Evolutionary conservation across 805 yeast genomes (phyloP).

Genomic region (Sugiyamaella floridensis): DNA sequence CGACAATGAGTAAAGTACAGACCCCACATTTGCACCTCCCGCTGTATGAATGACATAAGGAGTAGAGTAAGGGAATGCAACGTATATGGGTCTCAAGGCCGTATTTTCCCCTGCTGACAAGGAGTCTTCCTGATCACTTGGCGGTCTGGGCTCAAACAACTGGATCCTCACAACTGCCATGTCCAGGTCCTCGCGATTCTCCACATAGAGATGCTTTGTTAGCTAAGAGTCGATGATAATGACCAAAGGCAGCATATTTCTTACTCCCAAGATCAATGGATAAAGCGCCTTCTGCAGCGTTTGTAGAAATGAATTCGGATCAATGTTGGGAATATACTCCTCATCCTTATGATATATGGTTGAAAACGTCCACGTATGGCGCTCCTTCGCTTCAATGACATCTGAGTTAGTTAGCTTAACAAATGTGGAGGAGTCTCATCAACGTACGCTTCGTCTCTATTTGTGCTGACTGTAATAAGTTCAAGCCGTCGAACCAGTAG

Average conservation of each 20-base stretch:
- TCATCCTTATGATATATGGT: conserved; percentile 18
- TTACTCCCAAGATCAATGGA: conserved; percentile 18
- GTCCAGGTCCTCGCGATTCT: conserved; percentile 58
- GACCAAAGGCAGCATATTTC: background rate
- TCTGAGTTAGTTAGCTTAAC: background rate
- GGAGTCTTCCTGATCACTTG: background rate
- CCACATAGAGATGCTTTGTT: conserved; percentile 59
- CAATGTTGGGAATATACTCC: conserved; percentile 32
- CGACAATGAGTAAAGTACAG: conserved; percentile 57
- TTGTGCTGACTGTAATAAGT: conserved; percentile 61
- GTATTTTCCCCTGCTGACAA: conserved; percentile 21
- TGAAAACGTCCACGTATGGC: conserved; percentile 33
- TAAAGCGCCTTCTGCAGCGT: conserved; percentile 40
- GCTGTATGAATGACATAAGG: conserved; percentile 58
- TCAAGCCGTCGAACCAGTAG: conserved; percentile 52
- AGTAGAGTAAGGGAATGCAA: conserved; percentile 62
- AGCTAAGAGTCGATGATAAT: conserved; percentile 34
- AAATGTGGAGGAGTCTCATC: background rate
- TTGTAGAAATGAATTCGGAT: conserved; percentile 47
- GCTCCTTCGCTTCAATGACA: conserved; percentile 42
- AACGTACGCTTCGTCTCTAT: conserved; percentile 50
- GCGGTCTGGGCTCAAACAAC: conserved; percentile 44
- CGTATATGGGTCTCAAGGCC: conserved; percentile 53
- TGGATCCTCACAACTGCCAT: conserved; percentile 58
- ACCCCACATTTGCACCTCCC: conserved; percentile 40